Base-by-base conservation (phyloP, 2,329 filamentous ascomycete species). In the Clarireedia paspali region DNA sequence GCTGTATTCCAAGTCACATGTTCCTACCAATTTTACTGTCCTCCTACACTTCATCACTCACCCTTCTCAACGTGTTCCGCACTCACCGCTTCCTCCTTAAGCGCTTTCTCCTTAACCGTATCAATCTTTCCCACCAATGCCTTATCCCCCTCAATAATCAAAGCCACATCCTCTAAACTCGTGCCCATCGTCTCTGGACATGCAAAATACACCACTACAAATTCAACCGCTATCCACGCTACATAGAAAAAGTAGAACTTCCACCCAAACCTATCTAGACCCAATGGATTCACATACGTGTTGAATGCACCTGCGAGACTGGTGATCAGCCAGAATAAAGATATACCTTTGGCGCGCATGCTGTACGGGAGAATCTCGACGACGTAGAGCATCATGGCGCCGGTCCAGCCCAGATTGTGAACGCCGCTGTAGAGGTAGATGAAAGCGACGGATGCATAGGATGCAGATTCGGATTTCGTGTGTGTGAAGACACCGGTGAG, bases 91-190 rank as follows among this genome's bases (percentile, higher is more conserved):
- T 60, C 57, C 17, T 66, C 61, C 20, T 57, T 49, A 30, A n/a
- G 30, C 2, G 54, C 30, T 7, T 17, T 56, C 39, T 61, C 53
- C 14, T 36, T 44, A 14, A 61, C 50, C 2, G 50, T 40, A 26
- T 57, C 58, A 6, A 45, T 48, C 40, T 56, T 58, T 34, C 59
- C 56, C n/a, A 62, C 52, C 9, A 47, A 50, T 5, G 79, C 80
- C 46, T 79, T 73, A 24, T 81, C 78, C 45, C 83, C 85, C 62
- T 88, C 85, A 63, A 89, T 87, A 67, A 88, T 84, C 62, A 80
- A 77, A 46, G 84, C 60, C 9, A 63, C 56, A 36, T 63, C 61
- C 40, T 64, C 62, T 51, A 64, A 51, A 48, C 45, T 56, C 2
- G 54, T 55, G 3, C 62, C 60, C 49, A 50, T 60, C 10, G 60